Conservation (phyloP, 805 yeast species). For the Soucietia sequanensis region DNA sequence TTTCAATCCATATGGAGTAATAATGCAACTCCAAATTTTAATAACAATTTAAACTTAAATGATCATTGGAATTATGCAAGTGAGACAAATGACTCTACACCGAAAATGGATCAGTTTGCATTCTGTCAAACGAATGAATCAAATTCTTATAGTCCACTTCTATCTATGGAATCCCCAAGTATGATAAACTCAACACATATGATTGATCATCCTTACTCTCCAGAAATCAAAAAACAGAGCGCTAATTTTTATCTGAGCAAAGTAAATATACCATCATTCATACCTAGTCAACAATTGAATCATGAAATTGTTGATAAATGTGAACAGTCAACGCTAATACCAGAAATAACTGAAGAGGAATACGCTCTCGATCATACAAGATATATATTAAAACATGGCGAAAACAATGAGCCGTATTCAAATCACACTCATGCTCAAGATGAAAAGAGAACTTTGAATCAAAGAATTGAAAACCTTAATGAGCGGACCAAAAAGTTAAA, state of each 20-base stretch:
- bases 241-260: conserved; percentile 12
- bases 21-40: neutral
- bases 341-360: too few species aligned
- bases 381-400: neutral
- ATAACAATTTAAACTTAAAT: neutral
- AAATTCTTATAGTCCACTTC: neutral
- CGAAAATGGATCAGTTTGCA: neutral
- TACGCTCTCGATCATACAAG: neutral
- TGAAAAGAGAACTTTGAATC: neutral
- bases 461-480: conserved; percentile 3
- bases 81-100: conserved; percentile 1
- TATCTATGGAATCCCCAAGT: neutral
- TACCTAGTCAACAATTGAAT: too few species aligned
- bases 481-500: neutral
- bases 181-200: neutral
- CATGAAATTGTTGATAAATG: too few species aligned
- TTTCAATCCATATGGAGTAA: conserved; percentile 2
- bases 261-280: conserved; percentile 16
- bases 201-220: too few species aligned
- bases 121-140: neutral
- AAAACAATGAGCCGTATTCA: neutral
- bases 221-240: too few species aligned
- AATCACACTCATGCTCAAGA: neutral
- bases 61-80: too few species aligned
- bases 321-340: too few species aligned